Evolutionary conservation across 2,329 filamentous ascomycete genomes (phyloP), one percentile per base, ranked within the genome.

Genomic region (Hymenoscyphus fraxineus): DNA sequence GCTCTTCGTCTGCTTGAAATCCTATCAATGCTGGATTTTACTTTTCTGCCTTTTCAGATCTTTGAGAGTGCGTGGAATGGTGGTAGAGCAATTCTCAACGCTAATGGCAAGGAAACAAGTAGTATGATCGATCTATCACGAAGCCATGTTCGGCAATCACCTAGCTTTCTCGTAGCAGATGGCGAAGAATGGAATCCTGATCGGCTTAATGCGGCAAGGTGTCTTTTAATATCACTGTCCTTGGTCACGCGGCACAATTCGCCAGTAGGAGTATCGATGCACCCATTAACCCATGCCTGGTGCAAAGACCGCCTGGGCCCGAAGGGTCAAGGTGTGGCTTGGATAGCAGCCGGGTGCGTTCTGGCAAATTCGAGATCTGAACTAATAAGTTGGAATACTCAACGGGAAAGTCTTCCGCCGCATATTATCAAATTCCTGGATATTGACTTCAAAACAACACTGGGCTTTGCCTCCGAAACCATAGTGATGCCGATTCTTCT

Each of bases 1-100:
- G 74, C 75, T 38, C 61, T 77, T 27, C 35, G 66, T 9, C 66
- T 77, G 44, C 69, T 78, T 57, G 66, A 63, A 4, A 66, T 77
- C 56, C 58, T 78, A 9, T 70, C 75, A 1, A 72, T 72, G 66
- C 61, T 75, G 12, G 70, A 71, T 38, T 71, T 65, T 13, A 71
- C 65, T 60, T 38, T 63, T 3, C 65, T 78, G 15, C 70, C 76
- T 60, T 60, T 75, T 56, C 58, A 69, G 31, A 22, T 78, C 7
- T 77, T 77, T 61, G 59, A 70, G 64, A 65, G 69, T 9, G 73
- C 70, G 27, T 76, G 72, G 73, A 61, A 66, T 9, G 60, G 68
- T 56, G 62, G 64, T 60, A 64, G 38, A 59, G 60, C 62, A 51
- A 56, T 65, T n/a, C 62, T 61, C 3, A 40, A 64, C 2, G 7